phyloP scores from a whole-genome alignment of 1,284 basidiomycete genomes.

The Peniophora sp. region DNA sequence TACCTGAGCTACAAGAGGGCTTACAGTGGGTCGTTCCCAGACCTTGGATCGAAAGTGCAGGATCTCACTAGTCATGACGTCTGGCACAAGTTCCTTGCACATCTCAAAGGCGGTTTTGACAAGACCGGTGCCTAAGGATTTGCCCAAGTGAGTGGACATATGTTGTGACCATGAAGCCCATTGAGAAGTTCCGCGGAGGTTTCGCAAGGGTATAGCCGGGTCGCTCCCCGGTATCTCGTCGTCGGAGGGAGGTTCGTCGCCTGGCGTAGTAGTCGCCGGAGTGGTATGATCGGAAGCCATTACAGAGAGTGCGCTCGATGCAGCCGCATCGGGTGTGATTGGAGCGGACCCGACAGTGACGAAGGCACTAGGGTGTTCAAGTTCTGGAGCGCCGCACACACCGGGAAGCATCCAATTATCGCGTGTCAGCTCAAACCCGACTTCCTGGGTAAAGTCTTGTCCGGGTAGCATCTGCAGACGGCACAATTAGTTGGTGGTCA shows the following conservation, averaged over 20 bases:
- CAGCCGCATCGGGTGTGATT: constrained; percentile 3
- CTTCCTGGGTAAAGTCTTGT: background rate
- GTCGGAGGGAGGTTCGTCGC: background rate
- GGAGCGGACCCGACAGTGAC: constrained; percentile 3
- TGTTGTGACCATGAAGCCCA: too few relatives aligned
- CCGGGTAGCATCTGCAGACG: background rate
- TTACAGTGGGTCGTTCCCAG: background rate
- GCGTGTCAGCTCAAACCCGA: background rate
- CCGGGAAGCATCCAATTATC: background rate
- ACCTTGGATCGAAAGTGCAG: background rate
- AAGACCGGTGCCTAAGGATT: too few relatives aligned
- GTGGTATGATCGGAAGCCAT: background rate
- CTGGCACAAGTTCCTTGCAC: background rate
- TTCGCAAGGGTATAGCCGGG: too few relatives aligned
- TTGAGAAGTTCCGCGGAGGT: too few relatives aligned
- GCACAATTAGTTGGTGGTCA: background rate
- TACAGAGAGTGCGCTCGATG: background rate
- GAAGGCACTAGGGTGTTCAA: background rate
- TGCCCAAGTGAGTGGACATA: too few relatives aligned
- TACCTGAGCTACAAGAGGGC: background rate
- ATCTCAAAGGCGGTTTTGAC: constrained; percentile 20
- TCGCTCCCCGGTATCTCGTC: background rate
- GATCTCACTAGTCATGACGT: background rate
- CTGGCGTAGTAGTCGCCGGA: background rate
- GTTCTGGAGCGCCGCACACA: background rate